Percentiles rank a stretch among this genome's conserved stretches.
phyloP scores from a whole-genome alignment of 345 rosid species.

The Linum lewisii region DNA sequence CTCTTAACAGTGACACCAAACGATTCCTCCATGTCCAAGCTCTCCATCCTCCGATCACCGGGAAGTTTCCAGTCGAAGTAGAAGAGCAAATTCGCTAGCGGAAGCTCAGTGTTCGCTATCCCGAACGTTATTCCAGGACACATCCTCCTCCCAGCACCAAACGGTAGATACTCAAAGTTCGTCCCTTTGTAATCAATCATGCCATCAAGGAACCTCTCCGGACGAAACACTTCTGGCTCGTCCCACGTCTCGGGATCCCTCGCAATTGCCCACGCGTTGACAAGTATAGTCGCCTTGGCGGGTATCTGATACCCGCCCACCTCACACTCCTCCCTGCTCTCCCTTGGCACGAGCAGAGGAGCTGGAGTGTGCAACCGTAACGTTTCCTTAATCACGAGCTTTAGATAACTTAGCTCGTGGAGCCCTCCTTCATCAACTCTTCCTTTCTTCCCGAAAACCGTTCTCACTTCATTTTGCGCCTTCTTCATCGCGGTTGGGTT shows the following conservation, averaged over 20 bases:
- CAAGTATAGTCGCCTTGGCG: background rate
- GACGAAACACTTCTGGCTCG: constrained; percentile 11
- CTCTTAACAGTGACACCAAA: background rate
- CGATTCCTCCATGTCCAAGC: constrained; percentile 17
- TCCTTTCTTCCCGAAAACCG: background rate
- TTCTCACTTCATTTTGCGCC: constrained; percentile 12
- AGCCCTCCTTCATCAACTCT: constrained; percentile 1
- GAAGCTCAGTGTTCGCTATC: constrained; percentile 10
- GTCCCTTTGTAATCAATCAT: constrained; percentile 15
- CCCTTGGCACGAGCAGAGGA: constrained; percentile 11
- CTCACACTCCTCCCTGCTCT: constrained; percentile 1
- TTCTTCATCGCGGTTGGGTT: constrained; percentile 12
- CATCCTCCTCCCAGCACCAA: constrained; percentile 25
- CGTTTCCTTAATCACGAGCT: constrained; percentile 10
- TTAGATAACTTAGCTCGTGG: constrained; percentile 2
- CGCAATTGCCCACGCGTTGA: constrained; percentile 13
- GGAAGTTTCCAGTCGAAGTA: constrained; percentile 25
- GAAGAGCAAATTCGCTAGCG: constrained; percentile 10
- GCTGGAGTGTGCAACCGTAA: constrained; percentile 12
- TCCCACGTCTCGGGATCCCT: constrained; percentile 13
- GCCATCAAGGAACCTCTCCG: constrained; percentile 16
- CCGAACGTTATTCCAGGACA: constrained; percentile 18
- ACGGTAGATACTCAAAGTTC: constrained; percentile 17
- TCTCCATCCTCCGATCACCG: constrained; percentile 3
- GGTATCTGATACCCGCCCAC: constrained; percentile 12